Evolutionary conservation across 257 asterid species (phyloP), one percentile per base, ranked within the genome.

Genomic region (Fraxinus excelsior): DNA sequence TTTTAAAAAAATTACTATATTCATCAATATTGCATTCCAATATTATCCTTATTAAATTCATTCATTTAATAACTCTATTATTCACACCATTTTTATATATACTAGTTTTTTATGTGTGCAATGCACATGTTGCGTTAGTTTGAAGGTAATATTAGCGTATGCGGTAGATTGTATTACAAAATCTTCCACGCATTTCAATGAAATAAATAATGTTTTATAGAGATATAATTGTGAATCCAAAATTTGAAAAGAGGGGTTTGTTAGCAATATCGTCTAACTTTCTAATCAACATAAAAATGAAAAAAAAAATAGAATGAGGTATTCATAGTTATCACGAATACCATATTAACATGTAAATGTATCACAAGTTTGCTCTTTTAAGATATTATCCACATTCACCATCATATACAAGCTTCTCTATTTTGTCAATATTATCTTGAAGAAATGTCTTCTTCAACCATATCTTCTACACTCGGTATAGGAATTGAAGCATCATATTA

Each of bases 401-500:
- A 42, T 68, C 70, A 51, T 21, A 23, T 31, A 67, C 66, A 67
- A 73, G 29, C 25, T 72, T 76, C 64, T 72, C 60, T 51, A 42
- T 23, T 72, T 67, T 69, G 25, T n/a, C 32, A 65, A 68, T 34
- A 67, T 78, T 89, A 96, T 98, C 97, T 91, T 66, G 97, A 90
- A 71, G 91, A 87, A 76, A 90, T 84, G 80, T 90, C 97, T 74
- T 90, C 98, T 74, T 89, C 94, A 76, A 73, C 90, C 32, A 79
- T 77, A 66, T 83, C 92, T 71, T 88, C 96, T 69, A 92, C 85
- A 82, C 78, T 85, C 76, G 85, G 90, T 69, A 80, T 80, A 67
- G 97, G 92, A 78, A 75, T 87, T 21, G 96, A 87, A 82, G 80
- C 89, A 79, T 93, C 67, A 21, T 12, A 60, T 60, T 3, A 60